Base-by-base conservation (phyloP, 2,329 filamentous ascomycete genomes). In the Clonostachys rosea region DNA sequence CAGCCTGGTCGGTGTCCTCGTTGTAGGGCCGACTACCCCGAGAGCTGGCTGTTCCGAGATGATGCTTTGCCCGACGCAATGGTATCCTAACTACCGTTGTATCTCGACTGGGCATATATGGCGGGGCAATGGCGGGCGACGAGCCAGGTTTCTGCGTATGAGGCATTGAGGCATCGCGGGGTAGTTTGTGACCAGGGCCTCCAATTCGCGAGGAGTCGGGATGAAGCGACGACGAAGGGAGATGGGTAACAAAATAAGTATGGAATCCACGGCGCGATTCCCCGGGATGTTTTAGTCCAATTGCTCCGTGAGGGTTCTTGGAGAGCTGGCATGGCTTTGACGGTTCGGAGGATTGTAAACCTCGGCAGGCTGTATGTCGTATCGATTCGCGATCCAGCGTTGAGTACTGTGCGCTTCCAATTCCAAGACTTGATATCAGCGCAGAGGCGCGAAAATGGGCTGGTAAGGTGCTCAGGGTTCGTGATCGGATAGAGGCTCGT, bases 201-300 rank as follows among this genome's bases (percentile, higher is more conserved):
- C 71, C 62, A 16, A 76, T 69, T 18, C 75, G 70, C 47, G 83
- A 77, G 35, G 88, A 87, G 66, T 97, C 92, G 8, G 94, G 92
- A 57, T 96, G 89, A 41, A 96, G 78, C 5, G 91, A 96, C 13
- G 91, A 95, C 16, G 91, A 95, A 5, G 94, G 92, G 2, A 99
- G 79, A 65, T 96, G 90, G 9, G 94, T 96, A 50, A 97, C 89
- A 66, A 99, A 99, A 73, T 99, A 97, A 58, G 95, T 91, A 71
- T 96, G 91, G 66, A 97, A 97, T 52, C 68, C 65, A 43, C 80
- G 78, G 45, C 68, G 71, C 16, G 50, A 10, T 30, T 30, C 24
- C 24, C 24, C 24, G 9, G 3, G 8, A 39, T 8, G 51, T 34
- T 30, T 10, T 10, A 10, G 24, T 30, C 24, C 10, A 30, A 30